These are phyloP conservation scores for Auxenochlorella protothecoides DNA, from an alignment of 139 green algal genomes.

Conservation along the genomic window DNA sequence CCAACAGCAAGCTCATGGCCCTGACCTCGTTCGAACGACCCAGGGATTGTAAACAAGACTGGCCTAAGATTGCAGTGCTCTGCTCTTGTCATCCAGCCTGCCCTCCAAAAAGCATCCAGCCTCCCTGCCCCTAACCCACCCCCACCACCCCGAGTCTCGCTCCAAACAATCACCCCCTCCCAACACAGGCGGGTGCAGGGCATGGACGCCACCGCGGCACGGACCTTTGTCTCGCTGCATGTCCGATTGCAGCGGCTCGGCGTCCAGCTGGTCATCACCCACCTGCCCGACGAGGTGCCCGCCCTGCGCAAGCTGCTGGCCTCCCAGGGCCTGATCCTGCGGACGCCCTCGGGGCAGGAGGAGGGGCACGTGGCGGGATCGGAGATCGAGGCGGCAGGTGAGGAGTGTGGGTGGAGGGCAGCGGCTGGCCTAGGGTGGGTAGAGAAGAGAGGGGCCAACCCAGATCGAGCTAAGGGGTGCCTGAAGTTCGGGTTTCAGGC, in stretches of 20 bases:
- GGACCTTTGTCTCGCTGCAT: constrained; percentile 52
- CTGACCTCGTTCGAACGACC: not conserved
- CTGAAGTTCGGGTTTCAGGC: not conserved
- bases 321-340: constrained; percentile 40
- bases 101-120: not conserved
- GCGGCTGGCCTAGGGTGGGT: too few species aligned
- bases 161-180: not conserved
- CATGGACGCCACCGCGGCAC: constrained; percentile 62
- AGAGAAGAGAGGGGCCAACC: not conserved
- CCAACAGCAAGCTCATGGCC: not conserved
- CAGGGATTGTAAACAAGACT: too few species aligned
- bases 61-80: too few species aligned
- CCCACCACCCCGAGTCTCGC: not conserved
- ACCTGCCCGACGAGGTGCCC: constrained; percentile 18
- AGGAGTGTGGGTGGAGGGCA: not conserved
- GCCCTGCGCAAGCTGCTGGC: constrained; percentile 32
- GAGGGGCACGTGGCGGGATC: not conserved
- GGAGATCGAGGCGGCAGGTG: not conserved
- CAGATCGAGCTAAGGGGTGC: not conserved
- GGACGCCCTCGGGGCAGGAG: not conserved
- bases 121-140: not conserved
- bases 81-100: not conserved
- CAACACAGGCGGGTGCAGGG: constrained; percentile 46
- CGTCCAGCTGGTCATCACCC: constrained; percentile 47
- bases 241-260: constrained; percentile 24